These are phyloP conservation scores for Colletotrichum navitas DNA, from an alignment of 2,329 filamentous ascomycete genomes.

Conservation along the genomic window DNA sequence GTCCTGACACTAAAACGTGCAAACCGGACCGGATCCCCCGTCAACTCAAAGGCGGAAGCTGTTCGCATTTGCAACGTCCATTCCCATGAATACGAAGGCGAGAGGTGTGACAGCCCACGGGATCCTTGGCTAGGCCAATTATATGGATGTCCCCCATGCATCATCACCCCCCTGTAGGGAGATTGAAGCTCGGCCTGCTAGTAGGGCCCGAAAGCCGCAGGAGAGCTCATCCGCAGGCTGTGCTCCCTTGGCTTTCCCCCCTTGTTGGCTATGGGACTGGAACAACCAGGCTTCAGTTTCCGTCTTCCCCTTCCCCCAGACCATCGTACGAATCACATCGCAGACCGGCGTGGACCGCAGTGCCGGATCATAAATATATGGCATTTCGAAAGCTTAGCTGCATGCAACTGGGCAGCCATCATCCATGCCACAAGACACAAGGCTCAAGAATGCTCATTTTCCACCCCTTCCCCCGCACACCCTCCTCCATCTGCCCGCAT, in stretches of 20 bases:
- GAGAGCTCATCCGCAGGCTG: background rate
- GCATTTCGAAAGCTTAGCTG: conserved; percentile 20
- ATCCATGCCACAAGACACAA: background rate
- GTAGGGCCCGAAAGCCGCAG: conserved; percentile 20
- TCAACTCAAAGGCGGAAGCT: background rate
- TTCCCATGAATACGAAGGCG: conserved; percentile 16
- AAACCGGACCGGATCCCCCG: no score
- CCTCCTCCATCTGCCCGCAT: background rate
- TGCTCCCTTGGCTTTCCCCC: background rate
- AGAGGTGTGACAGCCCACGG: background rate
- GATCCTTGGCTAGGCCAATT: conserved; percentile 8
- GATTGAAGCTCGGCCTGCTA: conserved; percentile 19
- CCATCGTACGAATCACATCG: conserved; percentile 19
- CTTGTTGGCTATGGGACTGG: background rate
- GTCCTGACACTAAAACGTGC: no score
- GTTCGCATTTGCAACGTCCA: background rate
- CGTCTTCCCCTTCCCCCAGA: background rate
- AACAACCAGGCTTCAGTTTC: background rate
- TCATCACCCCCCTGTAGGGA: conserved; percentile 23
- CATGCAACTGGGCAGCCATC: conserved; percentile 23
- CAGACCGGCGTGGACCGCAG: conserved; percentile 11
- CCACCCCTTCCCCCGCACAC: background rate
- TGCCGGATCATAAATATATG: conserved; percentile 25
- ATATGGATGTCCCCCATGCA: conserved; percentile 16
- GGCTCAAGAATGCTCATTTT: background rate